Percentiles rank a stretch among this genome's conserved stretches.
These are phyloP conservation scores for Choricystis sp. DNA, from an alignment of 139 green algal species.

Conservation along the genomic window DNA sequence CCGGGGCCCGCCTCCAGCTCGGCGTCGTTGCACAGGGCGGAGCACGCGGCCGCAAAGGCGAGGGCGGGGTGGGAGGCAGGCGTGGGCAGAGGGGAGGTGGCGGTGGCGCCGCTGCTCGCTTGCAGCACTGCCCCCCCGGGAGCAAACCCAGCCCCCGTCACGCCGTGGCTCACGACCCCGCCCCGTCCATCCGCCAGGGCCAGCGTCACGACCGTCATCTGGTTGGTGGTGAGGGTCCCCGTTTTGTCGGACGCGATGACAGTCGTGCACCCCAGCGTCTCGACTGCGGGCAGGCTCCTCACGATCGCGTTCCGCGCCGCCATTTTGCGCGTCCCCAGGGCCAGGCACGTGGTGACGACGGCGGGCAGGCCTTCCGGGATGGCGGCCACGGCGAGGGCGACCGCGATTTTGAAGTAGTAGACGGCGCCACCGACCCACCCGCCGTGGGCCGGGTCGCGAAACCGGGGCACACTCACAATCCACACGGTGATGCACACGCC, in stretches of 20 bases:
- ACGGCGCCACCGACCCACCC: slow-evolving; percentile 22
- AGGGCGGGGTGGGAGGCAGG: slow-evolving; percentile 19
- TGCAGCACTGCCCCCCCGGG: slow-evolving; percentile 57
- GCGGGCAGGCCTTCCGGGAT: slow-evolving; percentile 97
- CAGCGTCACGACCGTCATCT: slow-evolving; percentile 64
- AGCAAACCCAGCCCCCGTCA: slow-evolving; percentile 81
- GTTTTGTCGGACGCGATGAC: slow-evolving; percentile 97
- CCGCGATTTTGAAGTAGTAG: slow-evolving; percentile 95
- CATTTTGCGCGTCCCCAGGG: slow-evolving; percentile 93
- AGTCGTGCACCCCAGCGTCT: slow-evolving; percentile 96
- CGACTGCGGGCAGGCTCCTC: slow-evolving; percentile 80
- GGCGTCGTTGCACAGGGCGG: slow-evolving; percentile 80
- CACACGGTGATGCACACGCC: slow-evolving; percentile 90
- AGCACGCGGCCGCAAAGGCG: slow-evolving; percentile 51
- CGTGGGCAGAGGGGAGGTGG: slow-evolving; percentile 10
- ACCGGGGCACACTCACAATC: slow-evolving; percentile 97
- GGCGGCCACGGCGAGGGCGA: slow-evolving; percentile 89
- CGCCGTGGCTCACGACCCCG: slow-evolving; percentile 22
- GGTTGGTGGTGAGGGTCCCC: slow-evolving; percentile 82
- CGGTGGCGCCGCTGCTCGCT: too few relatives aligned
- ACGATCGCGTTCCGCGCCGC: slow-evolving; percentile 57
- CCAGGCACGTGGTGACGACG: slow-evolving; percentile 99
- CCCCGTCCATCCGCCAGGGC: slow-evolving; percentile 12
- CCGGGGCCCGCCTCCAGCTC: slow-evolving; percentile 45
- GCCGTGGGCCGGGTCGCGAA: slow-evolving; percentile 41